These are phyloP conservation scores for Fusarium sp. DNA, from an alignment of 2,329 filamentous ascomycete species.

Conservation along the genomic window DNA sequence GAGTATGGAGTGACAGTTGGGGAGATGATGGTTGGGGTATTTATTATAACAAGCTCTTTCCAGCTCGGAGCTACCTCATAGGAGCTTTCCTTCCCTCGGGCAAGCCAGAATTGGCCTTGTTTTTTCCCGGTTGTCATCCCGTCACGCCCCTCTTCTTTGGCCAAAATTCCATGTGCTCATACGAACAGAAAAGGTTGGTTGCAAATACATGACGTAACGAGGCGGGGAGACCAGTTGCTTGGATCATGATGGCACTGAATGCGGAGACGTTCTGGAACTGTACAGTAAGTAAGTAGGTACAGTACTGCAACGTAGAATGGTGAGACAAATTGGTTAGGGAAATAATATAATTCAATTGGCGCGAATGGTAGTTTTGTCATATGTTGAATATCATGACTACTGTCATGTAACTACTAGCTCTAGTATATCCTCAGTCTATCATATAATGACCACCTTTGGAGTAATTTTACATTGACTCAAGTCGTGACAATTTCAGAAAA, in stretches of 20 bases:
- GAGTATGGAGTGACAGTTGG: constrained; percentile 22
- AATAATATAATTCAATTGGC: neutral
- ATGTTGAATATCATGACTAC: neutral
- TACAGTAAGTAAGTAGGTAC: neutral
- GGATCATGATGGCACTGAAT: constrained; percentile 35
- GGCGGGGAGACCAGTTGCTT: constrained; percentile 31
- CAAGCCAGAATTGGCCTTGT: constrained; percentile 14
- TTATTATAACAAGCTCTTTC: constrained; percentile 28
- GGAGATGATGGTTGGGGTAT: constrained; percentile 37
- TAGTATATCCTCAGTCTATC: neutral
- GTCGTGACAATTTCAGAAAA: neutral
- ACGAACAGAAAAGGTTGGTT: constrained; percentile 30
- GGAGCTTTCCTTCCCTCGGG: constrained; percentile 14
- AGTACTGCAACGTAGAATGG: neutral
- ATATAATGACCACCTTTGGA: neutral
- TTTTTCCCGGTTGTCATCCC: constrained; percentile 27
- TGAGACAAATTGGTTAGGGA: neutral
- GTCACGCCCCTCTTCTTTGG: constrained; percentile 17
- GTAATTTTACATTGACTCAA: neutral
- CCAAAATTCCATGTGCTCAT: constrained; percentile 40
- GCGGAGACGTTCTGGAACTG: constrained; percentile 7
- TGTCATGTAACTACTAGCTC: neutral
- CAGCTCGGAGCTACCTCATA: constrained; percentile 19
- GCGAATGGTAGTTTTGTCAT: neutral
- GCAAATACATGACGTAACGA: constrained; percentile 49